Percentiles rank a stretch among this genome's conserved stretches.
Conservation (phyloP, 2,329 filamentous ascomycete species). For the Aschersonia sp. region DNA sequence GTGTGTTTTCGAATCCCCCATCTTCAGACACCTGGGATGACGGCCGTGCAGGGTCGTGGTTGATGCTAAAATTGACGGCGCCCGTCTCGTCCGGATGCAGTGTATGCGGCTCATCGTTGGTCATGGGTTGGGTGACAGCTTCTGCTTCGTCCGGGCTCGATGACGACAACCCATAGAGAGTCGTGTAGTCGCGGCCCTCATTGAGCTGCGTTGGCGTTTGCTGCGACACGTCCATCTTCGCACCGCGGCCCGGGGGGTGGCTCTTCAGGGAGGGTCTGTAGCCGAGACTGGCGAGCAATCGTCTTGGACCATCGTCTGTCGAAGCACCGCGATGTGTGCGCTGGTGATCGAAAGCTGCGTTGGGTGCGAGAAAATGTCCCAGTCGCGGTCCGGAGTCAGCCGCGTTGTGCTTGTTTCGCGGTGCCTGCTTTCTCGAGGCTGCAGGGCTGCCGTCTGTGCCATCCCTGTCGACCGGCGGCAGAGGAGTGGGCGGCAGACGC, state of each 20-base stretch:
- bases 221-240: constrained; percentile 28
- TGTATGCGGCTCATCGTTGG: constrained; percentile 17
- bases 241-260: neutral
- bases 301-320: too few relatives aligned
- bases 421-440: too few relatives aligned
- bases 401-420: too few relatives aligned
- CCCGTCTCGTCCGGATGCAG: constrained; percentile 34
- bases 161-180: constrained; percentile 17
- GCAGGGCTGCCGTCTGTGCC: too few relatives aligned
- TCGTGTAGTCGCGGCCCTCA: constrained; percentile 39
- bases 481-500: too few relatives aligned
- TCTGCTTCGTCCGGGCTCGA: constrained; percentile 12
- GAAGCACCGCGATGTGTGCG: too few relatives aligned
- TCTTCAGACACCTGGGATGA: constrained; percentile 28
- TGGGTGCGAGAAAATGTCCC: too few relatives aligned
- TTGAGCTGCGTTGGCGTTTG: constrained; percentile 42
- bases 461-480: too few relatives aligned
- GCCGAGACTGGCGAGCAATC: too few relatives aligned
- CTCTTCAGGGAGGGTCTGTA: too few relatives aligned
- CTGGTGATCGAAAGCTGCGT: too few relatives aligned
- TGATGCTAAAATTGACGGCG: constrained; percentile 29
- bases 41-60: constrained; percentile 19
- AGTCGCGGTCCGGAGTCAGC: too few relatives aligned
- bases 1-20: constrained; percentile 21
- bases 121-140: constrained; percentile 11